A percentile compares a stretch with the other conserved stretches of the same genome.
These are phyloP conservation scores for Saposhnikovia divaricata DNA, from an alignment of 129 eudicot species.

Conservation along the genomic window DNA sequence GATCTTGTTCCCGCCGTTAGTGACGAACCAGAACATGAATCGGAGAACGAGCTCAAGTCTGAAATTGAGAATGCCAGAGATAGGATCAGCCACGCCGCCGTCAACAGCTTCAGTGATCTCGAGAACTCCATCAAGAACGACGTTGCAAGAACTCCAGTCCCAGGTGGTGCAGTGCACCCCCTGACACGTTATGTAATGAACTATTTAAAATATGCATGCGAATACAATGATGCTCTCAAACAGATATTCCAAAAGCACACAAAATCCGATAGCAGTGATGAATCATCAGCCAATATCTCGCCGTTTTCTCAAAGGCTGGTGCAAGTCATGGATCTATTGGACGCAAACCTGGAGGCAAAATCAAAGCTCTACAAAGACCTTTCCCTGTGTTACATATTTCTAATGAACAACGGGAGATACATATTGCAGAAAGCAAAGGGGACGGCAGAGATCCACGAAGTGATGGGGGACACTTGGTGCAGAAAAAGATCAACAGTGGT, in stretches of 20 bases:
- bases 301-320: slow-evolving; percentile 32
- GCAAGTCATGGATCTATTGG: slow-evolving; percentile 44
- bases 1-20: slow-evolving; percentile 21
- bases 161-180: slow-evolving; percentile 83
- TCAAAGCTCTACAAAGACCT: slow-evolving; percentile 53
- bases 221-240: slow-evolving; percentile 45
- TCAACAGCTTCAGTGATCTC: slow-evolving; percentile 47
- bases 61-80: slow-evolving; percentile 31
- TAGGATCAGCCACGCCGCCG: slow-evolving; percentile 44
- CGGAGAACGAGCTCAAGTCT: slow-evolving; percentile 24
- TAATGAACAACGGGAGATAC: slow-evolving; percentile 82
- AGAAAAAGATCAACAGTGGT: slow-evolving; percentile 64
- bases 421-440: slow-evolving; percentile 66
- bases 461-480: slow-evolving; percentile 64
- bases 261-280: slow-evolving; percentile 3
- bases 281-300: slow-evolving; percentile 18
- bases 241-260: slow-evolving; percentile 31
- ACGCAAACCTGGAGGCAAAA: slow-evolving; percentile 50
- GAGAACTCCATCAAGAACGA: slow-evolving; percentile 50
- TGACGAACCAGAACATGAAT: slow-evolving; percentile 11
- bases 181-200: slow-evolving; percentile 66
- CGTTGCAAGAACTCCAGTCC: slow-evolving; percentile 37
- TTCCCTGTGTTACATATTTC: slow-evolving; percentile 49
- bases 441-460: slow-evolving; percentile 36
- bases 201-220: slow-evolving; percentile 52